A percentile compares a stretch with the other conserved stretches of the same genome.
Conservation (phyloP, 148 eudicot species). For the Beta vulgaris region DNA sequence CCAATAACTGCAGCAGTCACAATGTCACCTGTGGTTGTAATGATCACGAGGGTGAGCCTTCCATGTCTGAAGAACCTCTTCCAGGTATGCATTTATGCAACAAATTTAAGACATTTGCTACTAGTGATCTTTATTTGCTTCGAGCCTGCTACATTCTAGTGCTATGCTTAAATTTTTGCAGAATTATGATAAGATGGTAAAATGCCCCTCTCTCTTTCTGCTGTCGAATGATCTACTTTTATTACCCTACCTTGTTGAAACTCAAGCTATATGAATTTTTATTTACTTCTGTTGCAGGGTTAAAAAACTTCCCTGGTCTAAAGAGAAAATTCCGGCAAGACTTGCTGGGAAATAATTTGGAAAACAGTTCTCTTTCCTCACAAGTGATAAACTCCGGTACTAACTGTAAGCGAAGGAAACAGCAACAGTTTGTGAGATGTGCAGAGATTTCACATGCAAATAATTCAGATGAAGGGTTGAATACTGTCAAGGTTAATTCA, state of each 20-base stretch:
- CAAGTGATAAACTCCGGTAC: conserved; percentile 18
- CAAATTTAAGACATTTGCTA: background rate
- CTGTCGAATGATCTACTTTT: background rate
- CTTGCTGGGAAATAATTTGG: conserved; percentile 30
- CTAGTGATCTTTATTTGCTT: background rate
- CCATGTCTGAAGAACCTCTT: conserved; percentile 39
- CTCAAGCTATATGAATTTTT: background rate
- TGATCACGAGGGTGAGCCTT: conserved; percentile 43
- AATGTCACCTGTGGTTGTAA: conserved; percentile 47
- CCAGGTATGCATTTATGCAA: conserved; percentile 47
- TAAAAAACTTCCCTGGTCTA: conserved; percentile 63
- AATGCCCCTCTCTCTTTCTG: background rate
- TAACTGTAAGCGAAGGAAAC: conserved; percentile 48
- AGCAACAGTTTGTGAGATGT: conserved; percentile 14
- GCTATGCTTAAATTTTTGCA: background rate
- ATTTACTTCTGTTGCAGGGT: conserved; percentile 37
- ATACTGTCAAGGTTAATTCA: conserved; percentile 26
- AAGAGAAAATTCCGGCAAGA: conserved; percentile 63
- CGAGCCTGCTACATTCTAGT: background rate
- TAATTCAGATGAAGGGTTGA: conserved; percentile 28
- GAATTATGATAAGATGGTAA: background rate
- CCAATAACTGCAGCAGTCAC: conserved; percentile 32
- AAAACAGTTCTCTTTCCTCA: conserved; percentile 22
- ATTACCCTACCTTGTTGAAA: background rate
- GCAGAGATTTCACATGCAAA: conserved; percentile 16